phyloP scores from a whole-genome alignment of 768 basidiomycete species.

The Holtermannia corniformis region DNA sequence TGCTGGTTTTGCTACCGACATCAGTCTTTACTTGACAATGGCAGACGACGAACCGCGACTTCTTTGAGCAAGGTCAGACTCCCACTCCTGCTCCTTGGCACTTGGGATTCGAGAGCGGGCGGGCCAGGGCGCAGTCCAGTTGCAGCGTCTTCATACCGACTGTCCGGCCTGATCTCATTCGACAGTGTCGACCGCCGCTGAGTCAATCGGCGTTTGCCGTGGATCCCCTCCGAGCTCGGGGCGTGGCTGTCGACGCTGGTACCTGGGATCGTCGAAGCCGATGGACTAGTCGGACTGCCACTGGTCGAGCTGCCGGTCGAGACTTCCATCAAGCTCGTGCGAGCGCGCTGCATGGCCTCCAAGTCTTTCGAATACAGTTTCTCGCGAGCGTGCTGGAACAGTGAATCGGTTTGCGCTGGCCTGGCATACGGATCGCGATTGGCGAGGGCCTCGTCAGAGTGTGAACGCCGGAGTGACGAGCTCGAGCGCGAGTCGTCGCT shows the following conservation, averaged over 20 bases:
- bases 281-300: slow-evolving; percentile 1
- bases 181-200: slow-evolving; percentile 20
- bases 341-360: slow-evolving; percentile 27
- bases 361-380: slow-evolving; percentile 23
- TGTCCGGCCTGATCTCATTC: not conserved
- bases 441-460: not conserved
- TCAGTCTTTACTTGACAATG: too few species aligned
- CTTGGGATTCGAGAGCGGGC: not conserved
- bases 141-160: slow-evolving; percentile 1
- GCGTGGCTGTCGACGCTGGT: slow-evolving; percentile 2
- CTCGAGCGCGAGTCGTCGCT: too few species aligned
- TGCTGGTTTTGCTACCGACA: not conserved
- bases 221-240: not conserved
- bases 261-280: slow-evolving; percentile 7
- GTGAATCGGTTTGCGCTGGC: not conserved
- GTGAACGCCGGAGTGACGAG: not conserved
- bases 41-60: not conserved
- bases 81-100: not conserved
- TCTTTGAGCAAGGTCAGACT: not conserved
- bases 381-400: slow-evolving; percentile 16
- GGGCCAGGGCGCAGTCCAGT: not conserved
- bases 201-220: not conserved
- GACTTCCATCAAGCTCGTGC: slow-evolving; percentile 18
- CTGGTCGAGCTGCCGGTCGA: slow-evolving; percentile 7
- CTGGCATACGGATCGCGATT: not conserved